phyloP scores from a whole-genome alignment of 1,284 basidiomycete species.

The Trichosporon asahii region DNA sequence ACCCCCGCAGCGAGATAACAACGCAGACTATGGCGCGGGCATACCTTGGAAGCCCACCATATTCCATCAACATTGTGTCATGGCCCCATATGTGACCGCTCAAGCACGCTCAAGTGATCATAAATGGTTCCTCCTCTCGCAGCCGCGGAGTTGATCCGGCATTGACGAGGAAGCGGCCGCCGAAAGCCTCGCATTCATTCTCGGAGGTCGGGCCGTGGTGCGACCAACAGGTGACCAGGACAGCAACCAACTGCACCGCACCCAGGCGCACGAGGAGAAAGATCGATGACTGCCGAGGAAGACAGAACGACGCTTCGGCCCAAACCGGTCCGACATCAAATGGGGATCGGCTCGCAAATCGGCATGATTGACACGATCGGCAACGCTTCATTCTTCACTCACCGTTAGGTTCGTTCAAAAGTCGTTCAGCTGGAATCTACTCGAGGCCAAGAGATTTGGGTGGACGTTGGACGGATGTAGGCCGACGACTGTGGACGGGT shows the following conservation, averaged over 20 bases:
- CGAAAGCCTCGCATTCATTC: neutral
- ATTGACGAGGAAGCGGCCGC: neutral
- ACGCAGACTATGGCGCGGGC: neutral
- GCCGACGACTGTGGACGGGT: neutral
- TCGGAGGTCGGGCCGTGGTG: neutral
- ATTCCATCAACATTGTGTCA: neutral
- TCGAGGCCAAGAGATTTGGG: neutral
- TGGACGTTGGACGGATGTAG: neutral
- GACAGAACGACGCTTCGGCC: neutral
- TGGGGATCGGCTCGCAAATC: neutral
- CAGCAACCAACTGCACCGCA: neutral
- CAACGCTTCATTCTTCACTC: neutral
- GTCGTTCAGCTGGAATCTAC: neutral
- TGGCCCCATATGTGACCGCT: constrained; percentile 1
- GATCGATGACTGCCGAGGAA: neutral
- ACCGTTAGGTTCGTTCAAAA: neutral
- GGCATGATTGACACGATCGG: neutral
- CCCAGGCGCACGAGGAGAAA: no score
- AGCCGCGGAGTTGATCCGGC: neutral
- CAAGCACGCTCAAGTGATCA: neutral
- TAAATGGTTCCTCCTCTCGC: neutral
- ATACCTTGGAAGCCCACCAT: neutral
- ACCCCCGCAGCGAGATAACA: neutral
- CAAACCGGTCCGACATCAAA: neutral
- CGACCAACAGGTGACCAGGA: neutral